Conservation (phyloP, 257 asterid genomes). For the Solanum arcanum region DNA sequence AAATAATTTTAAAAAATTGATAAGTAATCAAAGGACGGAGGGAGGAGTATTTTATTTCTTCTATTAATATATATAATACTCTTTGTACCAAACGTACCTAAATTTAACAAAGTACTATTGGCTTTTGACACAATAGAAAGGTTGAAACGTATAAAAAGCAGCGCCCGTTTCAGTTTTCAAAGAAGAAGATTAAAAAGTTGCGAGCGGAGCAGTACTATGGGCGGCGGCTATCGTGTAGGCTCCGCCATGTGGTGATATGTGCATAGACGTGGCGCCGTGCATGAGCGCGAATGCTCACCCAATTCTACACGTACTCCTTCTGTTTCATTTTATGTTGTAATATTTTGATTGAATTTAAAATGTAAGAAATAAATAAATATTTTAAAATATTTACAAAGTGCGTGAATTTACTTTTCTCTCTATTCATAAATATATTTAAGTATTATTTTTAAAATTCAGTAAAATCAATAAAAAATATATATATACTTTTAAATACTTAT, state of each 20-base stretch:
- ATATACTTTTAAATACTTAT: no score
- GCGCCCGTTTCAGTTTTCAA: neutral
- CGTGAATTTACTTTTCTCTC: no score
- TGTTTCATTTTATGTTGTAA: fast-evolving
- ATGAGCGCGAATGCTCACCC: neutral
- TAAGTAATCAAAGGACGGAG: no score
- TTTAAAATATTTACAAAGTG: no score
- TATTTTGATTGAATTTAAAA: fast-evolving
- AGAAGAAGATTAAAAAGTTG: neutral
- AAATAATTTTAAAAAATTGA: no score
- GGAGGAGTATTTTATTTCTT: no score
- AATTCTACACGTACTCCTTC: neutral
- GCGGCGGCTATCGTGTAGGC: neutral
- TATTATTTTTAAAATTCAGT: no score
- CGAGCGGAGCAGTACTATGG: neutral
- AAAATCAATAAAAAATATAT: no score
- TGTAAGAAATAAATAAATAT: no score
- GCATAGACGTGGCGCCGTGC: neutral
- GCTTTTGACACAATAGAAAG: neutral
- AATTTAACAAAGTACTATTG: neutral
- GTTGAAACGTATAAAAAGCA: neutral
- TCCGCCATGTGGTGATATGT: neutral
- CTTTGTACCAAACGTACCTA: neutral
- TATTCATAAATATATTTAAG: no score
- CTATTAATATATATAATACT: neutral